Evolutionary conservation across 306 rosid species (phyloP).

Genomic region (Vigna unguiculata): DNA sequence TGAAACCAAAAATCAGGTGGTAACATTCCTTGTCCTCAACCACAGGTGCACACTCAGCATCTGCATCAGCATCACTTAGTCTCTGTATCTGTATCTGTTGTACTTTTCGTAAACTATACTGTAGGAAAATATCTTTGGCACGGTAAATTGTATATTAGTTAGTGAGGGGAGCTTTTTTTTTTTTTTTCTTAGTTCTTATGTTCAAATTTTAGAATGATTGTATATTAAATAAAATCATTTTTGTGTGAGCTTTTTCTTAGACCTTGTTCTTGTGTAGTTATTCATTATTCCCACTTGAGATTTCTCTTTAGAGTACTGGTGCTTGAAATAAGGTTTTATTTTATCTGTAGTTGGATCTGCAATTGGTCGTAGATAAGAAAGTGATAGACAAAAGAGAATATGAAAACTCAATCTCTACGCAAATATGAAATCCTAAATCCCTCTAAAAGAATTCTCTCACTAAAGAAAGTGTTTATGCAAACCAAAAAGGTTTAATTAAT

Average conservation of each 20-base stretch:
- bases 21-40: background rate
- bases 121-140: slow-evolving; percentile 33
- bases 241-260: slow-evolving; percentile 12
- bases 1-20: slow-evolving; percentile 30
- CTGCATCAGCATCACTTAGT: background rate
- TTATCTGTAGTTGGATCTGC: slow-evolving; percentile 3
- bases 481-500: background rate
- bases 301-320: background rate
- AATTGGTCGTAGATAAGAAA: background rate
- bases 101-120: slow-evolving; percentile 32
- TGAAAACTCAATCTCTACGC: background rate
- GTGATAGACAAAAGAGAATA: no score
- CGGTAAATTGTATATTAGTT: slow-evolving; percentile 48
- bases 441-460: background rate
- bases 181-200: background rate
- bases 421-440: background rate
- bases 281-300: background rate
- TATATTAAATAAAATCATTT: slow-evolving; percentile 42
- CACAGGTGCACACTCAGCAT: slow-evolving; percentile 34
- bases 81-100: slow-evolving; percentile 35
- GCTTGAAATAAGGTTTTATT: background rate
- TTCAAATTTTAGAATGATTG: slow-evolving; percentile 20
- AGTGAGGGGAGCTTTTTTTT: slow-evolving; percentile 42
- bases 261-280: slow-evolving; percentile 16
- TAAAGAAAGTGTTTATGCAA: background rate